Evolutionary conservation across 2,329 filamentous ascomycete genomes (phyloP), one percentile per base, ranked within the genome.

Genomic region (Biscogniauxia sp.): DNA sequence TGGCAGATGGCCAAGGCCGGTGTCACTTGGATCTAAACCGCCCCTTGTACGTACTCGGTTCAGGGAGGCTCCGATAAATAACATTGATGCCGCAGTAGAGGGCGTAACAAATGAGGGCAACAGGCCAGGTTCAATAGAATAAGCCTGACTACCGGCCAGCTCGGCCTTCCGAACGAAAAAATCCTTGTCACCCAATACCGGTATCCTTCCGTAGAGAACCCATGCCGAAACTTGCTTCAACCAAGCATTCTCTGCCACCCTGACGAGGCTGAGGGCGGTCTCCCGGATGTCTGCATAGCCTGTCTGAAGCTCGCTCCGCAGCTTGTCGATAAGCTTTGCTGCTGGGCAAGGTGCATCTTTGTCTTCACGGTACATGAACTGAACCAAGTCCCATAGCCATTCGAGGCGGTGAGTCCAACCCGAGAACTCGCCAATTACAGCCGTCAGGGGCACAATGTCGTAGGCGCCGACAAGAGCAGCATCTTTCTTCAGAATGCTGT

Each of bases 61-160:
- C 53, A 98, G 79, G 0, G 93, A 96, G 65, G 90, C 91, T 11
- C 95, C 95, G 63, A 97, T 89, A 71, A 97, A 97, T 5, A 97
- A 79, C 73, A 98, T 92, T 0, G 93, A 97, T 3, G 85, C 82
- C 7, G 92, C 92, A 1, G 92, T 91, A 4, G 88, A 78, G 0
- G 84, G 74, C 0, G 88, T 88, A 6, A 97, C 91, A 71, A 97
- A 96, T 13, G 86, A 87, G 0, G 95, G 95, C 1, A 96, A 75
- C 6, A 96, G 76, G 19, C 80, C 78, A 7, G 80, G 74, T 32
- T 86, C 80, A 54, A 86, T 81, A 11, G 78, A 76, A 73, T 88
- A 93, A 52, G 86, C 84, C 77, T 80, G 77, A 23, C 78, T 74
- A 20, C 74, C 73, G 11, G 79, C 75, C n/a, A n/a, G n/a, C 13